Percentiles rank a stretch among this genome's conserved stretches.
Conservation (phyloP, 352 stramenopile species). For the Pythium aphanidermatum region DNA sequence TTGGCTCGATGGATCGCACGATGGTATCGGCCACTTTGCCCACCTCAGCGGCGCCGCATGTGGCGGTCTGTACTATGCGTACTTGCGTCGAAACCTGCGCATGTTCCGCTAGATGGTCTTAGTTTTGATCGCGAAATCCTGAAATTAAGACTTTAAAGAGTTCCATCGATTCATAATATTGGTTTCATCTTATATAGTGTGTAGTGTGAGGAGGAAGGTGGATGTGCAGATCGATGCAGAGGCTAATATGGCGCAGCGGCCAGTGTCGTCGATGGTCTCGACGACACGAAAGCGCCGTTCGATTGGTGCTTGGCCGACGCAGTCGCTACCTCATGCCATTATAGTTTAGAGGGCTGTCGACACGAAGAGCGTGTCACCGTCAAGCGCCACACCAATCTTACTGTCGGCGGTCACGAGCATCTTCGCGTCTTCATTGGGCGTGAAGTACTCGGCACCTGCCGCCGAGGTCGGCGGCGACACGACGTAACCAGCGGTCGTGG, state of each 20-base stretch:
- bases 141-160: too few species aligned
- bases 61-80: conserved; percentile 57
- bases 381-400: conserved; percentile 42
- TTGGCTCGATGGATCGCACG: conserved; percentile 36
- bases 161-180: background rate
- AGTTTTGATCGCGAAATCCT: too few species aligned
- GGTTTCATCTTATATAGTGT: too few species aligned
- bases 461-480: conserved; percentile 14
- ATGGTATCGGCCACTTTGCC: conserved; percentile 69
- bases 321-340: background rate
- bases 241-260: too few species aligned
- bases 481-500: conserved; percentile 41
- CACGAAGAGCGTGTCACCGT: conserved; percentile 50
- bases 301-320: conserved; percentile 3
- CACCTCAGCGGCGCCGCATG: conserved; percentile 62
- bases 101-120: conserved; percentile 23
- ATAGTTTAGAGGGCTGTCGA: conserved; percentile 34
- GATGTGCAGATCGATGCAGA: too few species aligned
- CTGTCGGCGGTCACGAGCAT: conserved; percentile 49
- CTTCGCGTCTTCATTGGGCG: conserved; percentile 14
- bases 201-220: too few species aligned
- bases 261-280: too few species aligned
- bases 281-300: conserved; percentile 6
- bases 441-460: conserved; percentile 32
- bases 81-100: conserved; percentile 31